Conservation (phyloP, 768 basidiomycete genomes). For the Trametes cingulata region DNA sequence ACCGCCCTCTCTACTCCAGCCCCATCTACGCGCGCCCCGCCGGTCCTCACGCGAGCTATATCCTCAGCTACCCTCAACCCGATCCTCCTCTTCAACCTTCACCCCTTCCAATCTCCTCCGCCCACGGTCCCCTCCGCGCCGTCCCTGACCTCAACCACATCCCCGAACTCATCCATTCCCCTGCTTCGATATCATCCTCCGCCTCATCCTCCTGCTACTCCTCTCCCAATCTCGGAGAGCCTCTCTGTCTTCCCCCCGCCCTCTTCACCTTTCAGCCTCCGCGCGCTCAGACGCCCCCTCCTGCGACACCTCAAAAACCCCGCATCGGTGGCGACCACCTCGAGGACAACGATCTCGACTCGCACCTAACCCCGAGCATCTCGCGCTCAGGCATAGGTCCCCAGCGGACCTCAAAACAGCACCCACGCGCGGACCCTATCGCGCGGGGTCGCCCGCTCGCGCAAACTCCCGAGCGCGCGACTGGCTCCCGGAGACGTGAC, state of each 20-base stretch:
- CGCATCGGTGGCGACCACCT: neutral
- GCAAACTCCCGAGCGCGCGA: conserved; percentile 8
- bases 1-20: conserved; percentile 37
- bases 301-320: neutral
- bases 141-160: conserved; percentile 10
- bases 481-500: conserved; percentile 6
- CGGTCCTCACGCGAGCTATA: conserved; percentile 23
- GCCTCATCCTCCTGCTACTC: conserved; percentile 11
- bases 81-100: conserved; percentile 26
- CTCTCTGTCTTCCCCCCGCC: conserved; percentile 28
- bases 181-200: conserved; percentile 8
- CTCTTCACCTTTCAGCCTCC: conserved; percentile 25
- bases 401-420: neutral
- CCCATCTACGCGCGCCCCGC: conserved; percentile 19
- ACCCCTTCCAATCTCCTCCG: conserved; percentile 11
- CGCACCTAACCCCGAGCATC: neutral
- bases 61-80: conserved; percentile 36
- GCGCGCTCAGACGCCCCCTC: neutral
- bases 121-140: conserved; percentile 2
- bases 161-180: conserved; percentile 15
- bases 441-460: conserved; percentile 13
- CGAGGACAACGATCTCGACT: neutral
- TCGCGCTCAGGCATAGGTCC: neutral
- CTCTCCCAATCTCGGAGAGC: conserved; percentile 16
- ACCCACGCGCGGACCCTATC: conserved; percentile 5